Evolutionary conservation across 257 asterid species (phyloP).

Genomic region (Nicotiana tomentosiformis): DNA sequence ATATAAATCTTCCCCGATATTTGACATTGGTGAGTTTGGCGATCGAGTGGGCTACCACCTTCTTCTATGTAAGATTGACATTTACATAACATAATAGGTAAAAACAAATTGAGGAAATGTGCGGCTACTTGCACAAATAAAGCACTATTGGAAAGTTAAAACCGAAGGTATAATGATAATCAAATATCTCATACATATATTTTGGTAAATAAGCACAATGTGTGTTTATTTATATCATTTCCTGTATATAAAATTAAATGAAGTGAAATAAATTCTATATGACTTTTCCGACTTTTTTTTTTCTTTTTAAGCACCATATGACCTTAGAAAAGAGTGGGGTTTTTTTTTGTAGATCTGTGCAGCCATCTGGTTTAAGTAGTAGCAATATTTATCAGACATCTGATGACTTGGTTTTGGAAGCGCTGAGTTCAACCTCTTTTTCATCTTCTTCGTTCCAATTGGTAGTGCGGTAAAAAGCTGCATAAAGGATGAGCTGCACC

Average conservation of each 20-base stretch:
- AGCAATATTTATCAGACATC: not conserved
- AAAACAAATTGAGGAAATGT: not conserved
- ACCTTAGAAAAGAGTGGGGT: not conserved
- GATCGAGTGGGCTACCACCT: not conserved
- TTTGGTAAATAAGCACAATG: not conserved
- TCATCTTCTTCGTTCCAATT: conserved; percentile 42
- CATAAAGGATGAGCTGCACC: conserved; percentile 38
- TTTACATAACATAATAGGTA: not conserved
- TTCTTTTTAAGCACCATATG: not conserved
- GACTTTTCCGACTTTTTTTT: not conserved
- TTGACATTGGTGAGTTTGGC: not conserved
- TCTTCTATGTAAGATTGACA: not conserved
- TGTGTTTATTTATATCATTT: not conserved
- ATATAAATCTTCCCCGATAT: not conserved
- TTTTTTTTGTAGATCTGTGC: not conserved
- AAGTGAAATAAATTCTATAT: not conserved
- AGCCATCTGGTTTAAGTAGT: not conserved
- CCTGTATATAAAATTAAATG: not conserved
- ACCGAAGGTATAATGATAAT: not conserved
- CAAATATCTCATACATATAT: not conserved
- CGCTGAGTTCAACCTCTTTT: conserved; percentile 4
- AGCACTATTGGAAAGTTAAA: not conserved
- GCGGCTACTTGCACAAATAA: not conserved
- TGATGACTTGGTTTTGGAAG: not conserved
- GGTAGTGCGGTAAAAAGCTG: conserved; percentile 31